These are phyloP conservation scores for Maudiozyma barnettii DNA, from an alignment of 805 yeast genomes.

Conservation along the genomic window DNA sequence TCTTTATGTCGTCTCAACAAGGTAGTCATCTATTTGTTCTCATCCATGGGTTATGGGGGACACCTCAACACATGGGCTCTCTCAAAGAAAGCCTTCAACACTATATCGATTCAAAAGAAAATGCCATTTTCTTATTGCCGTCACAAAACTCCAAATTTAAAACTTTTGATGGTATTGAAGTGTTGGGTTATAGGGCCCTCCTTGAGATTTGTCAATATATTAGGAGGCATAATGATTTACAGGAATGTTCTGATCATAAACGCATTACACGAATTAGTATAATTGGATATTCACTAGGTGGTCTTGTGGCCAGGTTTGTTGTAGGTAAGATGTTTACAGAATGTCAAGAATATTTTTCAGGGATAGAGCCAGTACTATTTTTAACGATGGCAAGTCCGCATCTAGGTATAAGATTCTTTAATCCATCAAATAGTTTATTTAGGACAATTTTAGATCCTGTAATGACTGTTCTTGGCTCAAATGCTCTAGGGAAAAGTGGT, in stretches of 20 bases:
- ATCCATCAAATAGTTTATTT: constrained; percentile 22
- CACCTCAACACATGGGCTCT: constrained; percentile 46
- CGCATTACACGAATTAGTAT: constrained; percentile 47
- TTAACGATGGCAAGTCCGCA: constrained; percentile 76
- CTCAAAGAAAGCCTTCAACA: constrained; percentile 36
- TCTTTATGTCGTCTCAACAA: background rate
- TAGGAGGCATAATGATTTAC: constrained; percentile 22
- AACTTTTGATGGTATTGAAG: constrained; percentile 78
- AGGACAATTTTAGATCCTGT: constrained; percentile 11
- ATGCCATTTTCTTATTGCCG: constrained; percentile 39
- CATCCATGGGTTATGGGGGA: constrained; percentile 76
- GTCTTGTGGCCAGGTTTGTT: constrained; percentile 70
- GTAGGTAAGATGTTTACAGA: constrained; percentile 55
- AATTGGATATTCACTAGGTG: constrained; percentile 86
- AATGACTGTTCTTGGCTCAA: constrained; percentile 45
- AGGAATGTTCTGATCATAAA: background rate
- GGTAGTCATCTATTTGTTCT: constrained; percentile 52
- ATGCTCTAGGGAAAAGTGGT: constrained; percentile 59
- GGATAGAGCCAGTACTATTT: constrained; percentile 51
- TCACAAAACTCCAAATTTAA: constrained; percentile 56
- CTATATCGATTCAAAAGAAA: constrained; percentile 34
- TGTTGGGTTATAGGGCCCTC: constrained; percentile 61
- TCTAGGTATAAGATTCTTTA: constrained; percentile 48
- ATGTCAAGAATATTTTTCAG: constrained; percentile 44
- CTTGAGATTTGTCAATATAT: constrained; percentile 49